Conservation (phyloP, 805 yeast species). For the Kuraishia hungarica region DNA sequence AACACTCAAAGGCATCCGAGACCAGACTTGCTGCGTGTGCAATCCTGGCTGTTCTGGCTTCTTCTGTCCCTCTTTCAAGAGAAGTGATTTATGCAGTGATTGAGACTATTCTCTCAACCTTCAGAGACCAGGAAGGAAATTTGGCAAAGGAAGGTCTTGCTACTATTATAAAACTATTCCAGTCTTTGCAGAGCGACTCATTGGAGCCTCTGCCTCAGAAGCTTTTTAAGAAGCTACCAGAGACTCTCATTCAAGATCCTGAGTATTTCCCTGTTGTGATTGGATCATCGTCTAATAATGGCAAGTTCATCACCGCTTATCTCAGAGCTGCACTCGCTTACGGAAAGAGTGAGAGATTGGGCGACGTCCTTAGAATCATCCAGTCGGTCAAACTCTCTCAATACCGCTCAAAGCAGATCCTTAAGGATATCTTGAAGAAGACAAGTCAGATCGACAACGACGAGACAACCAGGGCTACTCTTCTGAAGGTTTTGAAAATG, state of each 20-base stretch:
- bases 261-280: background rate
- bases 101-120: constrained; percentile 39
- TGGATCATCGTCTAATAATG: background rate
- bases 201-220: constrained; percentile 17
- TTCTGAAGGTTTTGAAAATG: constrained; percentile 20
- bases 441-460: background rate
- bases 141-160: constrained; percentile 30
- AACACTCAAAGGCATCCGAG: constrained; percentile 35
- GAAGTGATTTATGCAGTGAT: constrained; percentile 53
- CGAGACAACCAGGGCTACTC: background rate
- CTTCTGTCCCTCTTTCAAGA: constrained; percentile 58
- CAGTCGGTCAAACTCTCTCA: background rate
- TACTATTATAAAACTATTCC: constrained; percentile 39
- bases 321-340: background rate
- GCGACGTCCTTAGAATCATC: background rate
- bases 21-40: constrained; percentile 81
- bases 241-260: background rate
- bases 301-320: background rate
- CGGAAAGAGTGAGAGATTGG: constrained; percentile 1
- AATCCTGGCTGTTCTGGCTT: constrained; percentile 64
- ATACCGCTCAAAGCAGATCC: constrained; percentile 15
- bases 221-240: constrained; percentile 14
- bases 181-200: constrained; percentile 29
- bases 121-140: constrained; percentile 13
- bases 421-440: constrained; percentile 13